Evolutionary conservation across 1,284 basidiomycete genomes (phyloP).

Genomic region (Phellopilus nigrolimitatus): DNA sequence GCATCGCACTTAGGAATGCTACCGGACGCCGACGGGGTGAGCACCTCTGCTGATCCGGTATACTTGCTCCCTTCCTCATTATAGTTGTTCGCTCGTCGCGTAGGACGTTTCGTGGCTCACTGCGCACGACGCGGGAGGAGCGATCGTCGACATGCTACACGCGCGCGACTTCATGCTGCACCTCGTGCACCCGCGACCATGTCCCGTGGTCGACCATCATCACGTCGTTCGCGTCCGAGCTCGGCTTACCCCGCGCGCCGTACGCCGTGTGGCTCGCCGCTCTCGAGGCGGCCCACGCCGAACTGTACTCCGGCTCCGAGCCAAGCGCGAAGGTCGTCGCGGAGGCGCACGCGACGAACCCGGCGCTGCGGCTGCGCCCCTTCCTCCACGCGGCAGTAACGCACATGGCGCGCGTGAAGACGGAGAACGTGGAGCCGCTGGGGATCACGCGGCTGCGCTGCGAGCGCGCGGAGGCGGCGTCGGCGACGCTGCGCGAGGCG

Average conservation of each 20-base stretch:
- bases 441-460: too few relatives aligned
- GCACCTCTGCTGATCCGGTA: conserved; percentile 8
- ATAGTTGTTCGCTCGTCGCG: background rate
- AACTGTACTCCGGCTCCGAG: too few relatives aligned
- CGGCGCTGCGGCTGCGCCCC: too few relatives aligned
- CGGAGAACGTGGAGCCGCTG: too few relatives aligned
- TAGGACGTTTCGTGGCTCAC: conserved; percentile 6
- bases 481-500: too few relatives aligned
- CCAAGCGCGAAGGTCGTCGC: too few relatives aligned
- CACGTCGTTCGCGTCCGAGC: background rate
- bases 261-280: too few relatives aligned
- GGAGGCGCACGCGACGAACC: too few relatives aligned
- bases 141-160: conserved; percentile 25
- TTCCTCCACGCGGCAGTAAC: too few relatives aligned
- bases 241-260: conserved; percentile 7
- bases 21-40: conserved; percentile 24
- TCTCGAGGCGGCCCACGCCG: too few relatives aligned
- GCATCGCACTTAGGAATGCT: conserved; percentile 12
- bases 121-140: conserved; percentile 20
- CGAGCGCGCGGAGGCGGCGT: too few relatives aligned
- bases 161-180: conserved; percentile 17
- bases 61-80: background rate
- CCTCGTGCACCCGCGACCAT: conserved; percentile 27
- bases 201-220: conserved; percentile 5
- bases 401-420: too few relatives aligned